Conservation (phyloP, 2,329 filamentous ascomycete genomes). For the Exophiala lecanii-corni region DNA sequence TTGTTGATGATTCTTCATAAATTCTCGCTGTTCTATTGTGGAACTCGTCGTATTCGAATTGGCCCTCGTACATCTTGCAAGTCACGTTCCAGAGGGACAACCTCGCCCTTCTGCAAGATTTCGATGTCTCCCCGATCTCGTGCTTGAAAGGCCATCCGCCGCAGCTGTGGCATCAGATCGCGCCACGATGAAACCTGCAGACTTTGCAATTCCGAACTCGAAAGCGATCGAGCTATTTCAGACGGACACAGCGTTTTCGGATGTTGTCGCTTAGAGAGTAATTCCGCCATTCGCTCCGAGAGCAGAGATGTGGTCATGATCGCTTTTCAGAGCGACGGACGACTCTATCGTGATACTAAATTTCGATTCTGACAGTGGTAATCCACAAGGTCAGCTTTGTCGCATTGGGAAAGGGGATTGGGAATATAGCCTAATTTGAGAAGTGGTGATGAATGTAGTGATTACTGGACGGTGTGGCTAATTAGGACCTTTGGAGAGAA, state of each 20-base stretch:
- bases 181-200: slow-evolving; percentile 38
- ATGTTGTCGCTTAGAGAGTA: slow-evolving; percentile 32
- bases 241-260: slow-evolving; percentile 53
- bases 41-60: slow-evolving; percentile 32
- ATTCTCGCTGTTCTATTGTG: too few species aligned
- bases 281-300: slow-evolving; percentile 23
- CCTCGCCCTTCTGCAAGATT: slow-evolving; percentile 45
- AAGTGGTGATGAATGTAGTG: too few species aligned
- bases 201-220: slow-evolving; percentile 35
- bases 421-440: too few species aligned
- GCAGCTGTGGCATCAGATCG: slow-evolving; percentile 44
- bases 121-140: slow-evolving; percentile 41
- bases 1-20: too few species aligned
- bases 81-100: slow-evolving; percentile 27
- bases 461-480: too few species aligned
- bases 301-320: not conserved
- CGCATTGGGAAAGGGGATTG: too few species aligned
- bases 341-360: too few species aligned
- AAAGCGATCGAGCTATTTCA: slow-evolving; percentile 46
- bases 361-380: too few species aligned
- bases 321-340: too few species aligned
- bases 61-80: slow-evolving; percentile 43
- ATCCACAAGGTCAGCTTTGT: too few species aligned
- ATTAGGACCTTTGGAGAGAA: too few species aligned
- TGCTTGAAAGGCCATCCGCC: slow-evolving; percentile 40